Conservation (phyloP, 192 early-diverging fungal species). For the Entomortierella lignicola region DNA sequence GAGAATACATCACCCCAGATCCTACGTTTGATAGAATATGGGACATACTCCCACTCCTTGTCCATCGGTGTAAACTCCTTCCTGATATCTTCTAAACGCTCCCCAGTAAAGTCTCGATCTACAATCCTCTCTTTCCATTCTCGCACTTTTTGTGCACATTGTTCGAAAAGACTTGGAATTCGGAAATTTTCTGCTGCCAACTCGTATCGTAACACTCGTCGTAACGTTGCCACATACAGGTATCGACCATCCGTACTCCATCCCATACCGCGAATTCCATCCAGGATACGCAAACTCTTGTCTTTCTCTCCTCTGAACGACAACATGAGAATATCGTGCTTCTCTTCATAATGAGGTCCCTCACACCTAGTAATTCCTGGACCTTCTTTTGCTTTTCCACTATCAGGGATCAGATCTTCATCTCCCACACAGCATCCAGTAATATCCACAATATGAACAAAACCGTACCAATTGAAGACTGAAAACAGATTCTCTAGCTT, state of each 20-base stretch:
- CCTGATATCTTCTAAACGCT: neutral
- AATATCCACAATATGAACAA: conserved; percentile 63
- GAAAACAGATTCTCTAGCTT: conserved; percentile 56
- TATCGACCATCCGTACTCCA: conserved; percentile 59
- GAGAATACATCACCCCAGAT: conserved; percentile 34
- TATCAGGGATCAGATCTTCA: conserved; percentile 18
- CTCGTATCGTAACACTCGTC: conserved; percentile 58
- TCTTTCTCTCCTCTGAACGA: conserved; percentile 60
- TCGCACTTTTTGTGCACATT: conserved; percentile 37
- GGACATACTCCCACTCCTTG: conserved; percentile 34
- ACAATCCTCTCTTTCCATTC: conserved; percentile 47
- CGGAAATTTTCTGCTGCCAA: conserved; percentile 24
- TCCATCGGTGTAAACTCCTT: conserved; percentile 10
- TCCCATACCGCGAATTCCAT: conserved; percentile 59
- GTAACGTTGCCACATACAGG: conserved; percentile 59
- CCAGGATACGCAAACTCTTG: conserved; percentile 56
- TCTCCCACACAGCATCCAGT: conserved; percentile 31
- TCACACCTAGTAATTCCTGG: conserved; percentile 9
- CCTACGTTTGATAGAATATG: conserved; percentile 25
- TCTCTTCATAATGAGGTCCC: conserved; percentile 38
- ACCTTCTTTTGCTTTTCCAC: neutral
- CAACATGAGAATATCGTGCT: conserved; percentile 65
- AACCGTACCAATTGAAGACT: conserved; percentile 64
- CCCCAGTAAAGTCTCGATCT: neutral
- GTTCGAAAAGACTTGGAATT: conserved; percentile 38